A percentile compares a stretch with the other conserved stretches of the same genome.
Evolutionary conservation across 2,329 filamentous ascomycete genomes (phyloP).

Genomic region (Epichloe scottii): DNA sequence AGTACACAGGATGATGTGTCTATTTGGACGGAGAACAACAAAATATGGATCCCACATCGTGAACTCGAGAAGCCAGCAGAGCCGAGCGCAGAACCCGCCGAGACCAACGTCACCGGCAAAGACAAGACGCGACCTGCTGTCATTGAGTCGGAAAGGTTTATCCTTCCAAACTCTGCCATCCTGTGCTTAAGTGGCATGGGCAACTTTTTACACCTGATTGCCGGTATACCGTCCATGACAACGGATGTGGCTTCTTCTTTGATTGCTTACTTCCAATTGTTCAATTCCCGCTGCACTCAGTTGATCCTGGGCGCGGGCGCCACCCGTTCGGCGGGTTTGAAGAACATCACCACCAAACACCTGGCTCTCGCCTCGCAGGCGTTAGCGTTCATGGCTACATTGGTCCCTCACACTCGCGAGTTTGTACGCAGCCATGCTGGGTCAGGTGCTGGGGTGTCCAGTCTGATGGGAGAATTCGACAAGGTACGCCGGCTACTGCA

Average conservation of each 20-base stretch:
- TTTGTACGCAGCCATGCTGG: conserved; percentile 69
- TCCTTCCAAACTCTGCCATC: conserved; percentile 73
- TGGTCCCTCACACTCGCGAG: conserved; percentile 84
- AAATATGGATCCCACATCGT: conserved; percentile 41
- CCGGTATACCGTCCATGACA: conserved; percentile 80
- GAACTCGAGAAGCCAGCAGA: conserved; percentile 22
- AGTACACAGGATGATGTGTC: conserved; percentile 63
- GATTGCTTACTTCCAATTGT: conserved; percentile 77
- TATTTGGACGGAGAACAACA: conserved; percentile 50
- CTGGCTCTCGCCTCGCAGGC: conserved; percentile 85
- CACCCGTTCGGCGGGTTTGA: conserved; percentile 75
- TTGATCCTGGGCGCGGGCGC: conserved; percentile 91
- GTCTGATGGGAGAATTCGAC: conserved; percentile 73
- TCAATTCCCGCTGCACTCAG: conserved; percentile 94
- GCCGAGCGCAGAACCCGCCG: conserved; percentile 21
- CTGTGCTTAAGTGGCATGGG: conserved; percentile 71
- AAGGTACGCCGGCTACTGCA: conserved; percentile 72
- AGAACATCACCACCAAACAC: conserved; percentile 94
- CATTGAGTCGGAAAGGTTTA: conserved; percentile 75
- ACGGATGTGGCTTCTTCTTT: conserved; percentile 68
- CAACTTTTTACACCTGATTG: conserved; percentile 69
- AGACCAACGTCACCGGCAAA: conserved; percentile 40
- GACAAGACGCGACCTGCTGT: conserved; percentile 58
- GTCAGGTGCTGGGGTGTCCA: conserved; percentile 37
- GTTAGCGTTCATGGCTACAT: conserved; percentile 70